Base-by-base conservation (phyloP, 768 basidiomycete species). In the Hericium alpestre region DNA sequence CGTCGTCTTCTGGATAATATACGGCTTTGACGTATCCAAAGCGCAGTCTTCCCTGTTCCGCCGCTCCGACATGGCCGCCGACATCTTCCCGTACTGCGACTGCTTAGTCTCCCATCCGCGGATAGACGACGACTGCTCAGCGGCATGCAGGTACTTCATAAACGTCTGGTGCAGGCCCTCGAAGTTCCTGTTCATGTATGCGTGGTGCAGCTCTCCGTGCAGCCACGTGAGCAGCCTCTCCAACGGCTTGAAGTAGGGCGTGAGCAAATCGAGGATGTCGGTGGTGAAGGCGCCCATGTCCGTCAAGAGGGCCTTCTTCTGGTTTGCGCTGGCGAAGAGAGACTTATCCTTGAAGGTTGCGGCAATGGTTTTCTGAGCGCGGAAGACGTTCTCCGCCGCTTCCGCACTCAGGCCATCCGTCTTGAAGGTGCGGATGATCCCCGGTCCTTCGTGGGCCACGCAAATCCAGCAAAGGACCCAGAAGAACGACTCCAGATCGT, bases 401-500 rank as follows among this genome's bases (percentile, higher is more conserved):
- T 20, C 11, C 20, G 4, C 9, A 15, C 43, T 20, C 8, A n/a
- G 43, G 7, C 43, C 20, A 2, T 20, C 43, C n/a, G 15, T 18
- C 16, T 46, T 46, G n/a, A n/a, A 32, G 9, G 4, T 32, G 8
- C 4, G 32, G 32, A 32, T 32, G 32, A 32, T 10, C 8, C 51
- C 51, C 3, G 51, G 51, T 18, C 51, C 51, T 0, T 53, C 51
- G 3, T 32, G n/a, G 32, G 25, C 22, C 5, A 53, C 8, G 37
- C 51, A 22, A 2, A 53, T 53, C 27, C 25, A 53, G 9, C 51
- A 53, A 16, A 53, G n/a, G 3, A 38, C 32, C 51, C 51, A 53
- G 51, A 53, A 53, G 37, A 53, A 53, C 5, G 51, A 13, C n/a
- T 53, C 51, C n/a, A 53, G 51, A n/a, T 53, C 51, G 18, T 53